Base-by-base conservation (phyloP, 305 asterid species). In the Caryopteris hybrid region DNA sequence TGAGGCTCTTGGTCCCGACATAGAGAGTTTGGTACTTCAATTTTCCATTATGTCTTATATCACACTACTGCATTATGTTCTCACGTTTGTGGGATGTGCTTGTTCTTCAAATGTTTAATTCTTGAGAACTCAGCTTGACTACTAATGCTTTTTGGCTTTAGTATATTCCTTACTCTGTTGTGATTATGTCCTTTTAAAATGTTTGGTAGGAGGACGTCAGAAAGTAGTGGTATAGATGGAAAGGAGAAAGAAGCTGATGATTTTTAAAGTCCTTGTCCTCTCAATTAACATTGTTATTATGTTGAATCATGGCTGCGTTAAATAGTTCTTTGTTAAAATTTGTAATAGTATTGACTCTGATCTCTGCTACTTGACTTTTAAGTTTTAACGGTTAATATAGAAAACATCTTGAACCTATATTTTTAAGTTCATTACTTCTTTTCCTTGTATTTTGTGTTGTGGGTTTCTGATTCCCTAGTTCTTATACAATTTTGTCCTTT, bases 1-100 rank as follows among this genome's bases (percentile, higher is more conserved):
- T 14, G 98, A 92, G 84, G 98, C 96, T 64, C 98, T 92, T 84
- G 92, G 97, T 66, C 82, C 92, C 48, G 95, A 90, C 60, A 77
- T 92, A 25, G 98, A 90, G 84, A 88, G 96, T 80, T 80, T 92
- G 98, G 98, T 92, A 90, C 47, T 61, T 52, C 14, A 56, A 55
- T 69, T 63, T 70, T 1, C 74, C 62, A 67, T 9, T 45, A 33
- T 67, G 42, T 46, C 68, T 62, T 52, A 17, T 27, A 16, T 60
- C 54, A 39, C 36, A 63, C 45, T 54, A 36, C 61, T 22, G 62
- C 69, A 23, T 66, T 66, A 34, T 70, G 12, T 64, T 61, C 47
- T 59, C 41, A 33, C 73, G 68, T 63, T 21, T 31, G 43, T 47
- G 23, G 27, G 45, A 21, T 9, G 36, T 27, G 34, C 59, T 61